A percentile compares a stretch with the other conserved stretches of the same genome.
phyloP scores from a whole-genome alignment of 1,284 basidiomycete species.

The Pascua guehoae region DNA sequence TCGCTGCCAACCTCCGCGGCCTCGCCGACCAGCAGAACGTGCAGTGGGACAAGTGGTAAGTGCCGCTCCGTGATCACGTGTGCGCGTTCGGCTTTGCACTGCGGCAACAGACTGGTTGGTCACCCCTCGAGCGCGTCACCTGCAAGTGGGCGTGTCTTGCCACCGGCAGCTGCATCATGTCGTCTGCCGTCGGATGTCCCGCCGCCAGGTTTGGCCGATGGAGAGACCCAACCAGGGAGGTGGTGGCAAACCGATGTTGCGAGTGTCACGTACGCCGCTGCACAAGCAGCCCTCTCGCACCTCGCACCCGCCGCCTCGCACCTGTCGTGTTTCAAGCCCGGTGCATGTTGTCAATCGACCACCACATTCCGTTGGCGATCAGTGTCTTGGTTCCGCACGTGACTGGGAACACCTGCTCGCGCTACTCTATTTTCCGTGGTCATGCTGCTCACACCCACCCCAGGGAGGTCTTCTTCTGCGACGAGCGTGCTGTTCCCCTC shows the following conservation, averaged over 20 bases:
- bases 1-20: conserved; percentile 77
- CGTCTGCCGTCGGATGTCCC: background rate
- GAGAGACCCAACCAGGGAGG: no score
- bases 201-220: background rate
- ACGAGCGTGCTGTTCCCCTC: conserved; percentile 93
- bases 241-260: no score
- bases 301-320: no score
- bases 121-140: no score
- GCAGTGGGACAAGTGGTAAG: conserved; percentile 66
- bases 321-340: no score
- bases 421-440: background rate
- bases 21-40: conserved; percentile 70
- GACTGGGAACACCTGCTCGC: background rate
- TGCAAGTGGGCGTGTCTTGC: no score
- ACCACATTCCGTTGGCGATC: background rate
- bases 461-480: conserved; percentile 97
- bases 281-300: no score
- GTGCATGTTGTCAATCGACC: background rate
- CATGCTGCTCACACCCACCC: background rate
- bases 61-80: background rate
- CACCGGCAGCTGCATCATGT: background rate
- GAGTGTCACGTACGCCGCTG: no score
- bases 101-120: no score
- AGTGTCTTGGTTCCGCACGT: background rate
- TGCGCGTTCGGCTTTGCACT: background rate